Conservation (phyloP, 2,329 filamentous ascomycete genomes). For the Colletotrichum sp. region DNA sequence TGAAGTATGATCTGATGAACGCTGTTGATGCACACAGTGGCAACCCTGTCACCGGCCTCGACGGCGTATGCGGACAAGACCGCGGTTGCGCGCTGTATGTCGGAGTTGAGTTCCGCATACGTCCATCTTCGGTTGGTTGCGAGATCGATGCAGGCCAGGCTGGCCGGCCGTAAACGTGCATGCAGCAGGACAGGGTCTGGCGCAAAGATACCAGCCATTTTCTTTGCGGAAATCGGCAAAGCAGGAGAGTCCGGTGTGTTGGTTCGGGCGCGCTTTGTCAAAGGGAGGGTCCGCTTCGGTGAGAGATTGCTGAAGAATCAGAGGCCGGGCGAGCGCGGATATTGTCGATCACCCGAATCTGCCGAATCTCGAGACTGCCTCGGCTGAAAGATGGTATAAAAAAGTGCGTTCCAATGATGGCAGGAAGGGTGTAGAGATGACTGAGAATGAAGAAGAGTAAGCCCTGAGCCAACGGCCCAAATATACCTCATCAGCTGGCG, state of each 20-base stretch:
- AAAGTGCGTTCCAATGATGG: background rate
- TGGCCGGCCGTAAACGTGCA: constrained; percentile 15
- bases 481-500: background rate
- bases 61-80: background rate
- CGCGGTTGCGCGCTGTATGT: constrained; percentile 4
- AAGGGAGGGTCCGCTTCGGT: background rate
- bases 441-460: background rate
- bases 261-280: background rate
- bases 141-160: constrained; percentile 16
- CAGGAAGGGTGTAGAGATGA: background rate
- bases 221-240: background rate
- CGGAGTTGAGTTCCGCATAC: constrained; percentile 18
- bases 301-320: background rate
- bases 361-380: background rate
- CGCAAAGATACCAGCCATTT: background rate
- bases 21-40: constrained; percentile 3
- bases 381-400: background rate
- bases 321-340: background rate
- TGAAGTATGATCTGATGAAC: constrained; percentile 18
- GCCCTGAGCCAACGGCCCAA: background rate
- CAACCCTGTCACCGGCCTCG: constrained; percentile 8
- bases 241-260: background rate
- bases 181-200: constrained; percentile 14
- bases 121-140: constrained; percentile 16
- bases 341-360: background rate